Evolutionary conservation across 208 protist species (phyloP), one percentile per base, ranked within the genome.

Genomic region (Acanthamoeba quina): DNA sequence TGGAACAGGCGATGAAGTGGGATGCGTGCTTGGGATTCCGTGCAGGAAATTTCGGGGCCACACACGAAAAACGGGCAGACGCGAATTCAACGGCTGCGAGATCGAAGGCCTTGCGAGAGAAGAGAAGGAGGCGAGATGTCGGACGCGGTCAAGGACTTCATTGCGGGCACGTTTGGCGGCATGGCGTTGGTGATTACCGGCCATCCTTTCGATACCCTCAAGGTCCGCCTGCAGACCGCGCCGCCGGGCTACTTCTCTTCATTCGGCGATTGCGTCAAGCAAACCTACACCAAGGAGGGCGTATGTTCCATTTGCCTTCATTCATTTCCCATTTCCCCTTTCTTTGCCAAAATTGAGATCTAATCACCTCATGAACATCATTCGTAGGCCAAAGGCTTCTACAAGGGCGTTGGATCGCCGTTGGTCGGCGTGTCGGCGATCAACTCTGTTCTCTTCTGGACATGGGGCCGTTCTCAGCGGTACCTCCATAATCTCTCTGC

Each of bases 371-470:
- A 31, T 58, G 2, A 1, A 24, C 68, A 2, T 52, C 68, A 17
- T 68, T 64, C 6, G 19, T 5, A 91, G 85, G 49, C 74, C 47
- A 68, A 82, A 54, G 76, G 76, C 1, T 62, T 94, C 66, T 94
- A 90, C 31, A 92, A 96, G 68, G 95, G 95, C 49, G 95, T 97
- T 52, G 82, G 86, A 24, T 94, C 96, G 11, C 96, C 96, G 29
- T 90, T 97, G 9, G 83, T 94, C 3, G 96, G 96, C 78, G 95
- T 97, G 3, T 95, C 95, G 17, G 93, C 95, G 24, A 96, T 97
- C 91, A 96, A 95, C 72, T 91, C 96, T 13, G 52, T 97, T n/a
- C 83, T 90, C 82, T 97, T 97, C 82, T 83, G 95, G 37, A 95
- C 95, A 24, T 96, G 95, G 83, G 92, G 83, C 19, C 64, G 47